Evolutionary conservation across 1,284 basidiomycete genomes (phyloP).

Genomic region (Ganoderma sinense): DNA sequence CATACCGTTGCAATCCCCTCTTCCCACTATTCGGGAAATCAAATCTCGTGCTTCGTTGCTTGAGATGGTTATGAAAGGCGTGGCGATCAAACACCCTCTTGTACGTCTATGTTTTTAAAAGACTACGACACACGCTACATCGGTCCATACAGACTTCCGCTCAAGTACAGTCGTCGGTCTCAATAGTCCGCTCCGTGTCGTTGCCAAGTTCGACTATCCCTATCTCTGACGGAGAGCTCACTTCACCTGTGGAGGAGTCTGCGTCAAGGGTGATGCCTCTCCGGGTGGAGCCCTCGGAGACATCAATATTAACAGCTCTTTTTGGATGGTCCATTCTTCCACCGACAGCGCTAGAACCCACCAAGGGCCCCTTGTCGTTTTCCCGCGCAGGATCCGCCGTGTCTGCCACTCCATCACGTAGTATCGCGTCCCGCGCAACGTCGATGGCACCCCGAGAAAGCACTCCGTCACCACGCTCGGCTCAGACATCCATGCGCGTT

Average conservation of each 20-base stretch:
- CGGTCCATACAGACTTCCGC: conserved; percentile 37
- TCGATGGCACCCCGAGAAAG: conserved; percentile 45
- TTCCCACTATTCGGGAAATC: conserved; percentile 64
- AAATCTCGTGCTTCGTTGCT: conserved; percentile 61
- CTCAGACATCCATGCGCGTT: conserved; percentile 18
- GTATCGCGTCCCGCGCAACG: conserved; percentile 50
- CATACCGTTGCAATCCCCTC: conserved; percentile 72
- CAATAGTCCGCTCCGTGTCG: conserved; percentile 40
- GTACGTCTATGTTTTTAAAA: conserved; percentile 45
- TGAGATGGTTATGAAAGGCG: conserved; percentile 57
- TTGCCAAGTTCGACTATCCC: conserved; percentile 24
- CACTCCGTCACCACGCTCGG: conserved; percentile 32
- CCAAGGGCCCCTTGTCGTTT: conserved; percentile 44
- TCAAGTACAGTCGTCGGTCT: conserved; percentile 43
- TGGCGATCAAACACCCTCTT: conserved; percentile 75
- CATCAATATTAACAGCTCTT: conserved; percentile 64
- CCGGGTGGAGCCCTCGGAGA: conserved; percentile 53
- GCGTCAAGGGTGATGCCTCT: conserved; percentile 10
- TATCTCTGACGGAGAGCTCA: conserved; percentile 17
- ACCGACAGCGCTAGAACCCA: conserved; percentile 42
- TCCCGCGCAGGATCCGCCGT: conserved; percentile 49
- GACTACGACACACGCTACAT: not conserved
- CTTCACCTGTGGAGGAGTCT: conserved; percentile 16
- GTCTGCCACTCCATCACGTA: conserved; percentile 45
- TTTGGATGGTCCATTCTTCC: conserved; percentile 74